Conservation (phyloP, 768 basidiomycete species). For the Amanita rubescens region DNA sequence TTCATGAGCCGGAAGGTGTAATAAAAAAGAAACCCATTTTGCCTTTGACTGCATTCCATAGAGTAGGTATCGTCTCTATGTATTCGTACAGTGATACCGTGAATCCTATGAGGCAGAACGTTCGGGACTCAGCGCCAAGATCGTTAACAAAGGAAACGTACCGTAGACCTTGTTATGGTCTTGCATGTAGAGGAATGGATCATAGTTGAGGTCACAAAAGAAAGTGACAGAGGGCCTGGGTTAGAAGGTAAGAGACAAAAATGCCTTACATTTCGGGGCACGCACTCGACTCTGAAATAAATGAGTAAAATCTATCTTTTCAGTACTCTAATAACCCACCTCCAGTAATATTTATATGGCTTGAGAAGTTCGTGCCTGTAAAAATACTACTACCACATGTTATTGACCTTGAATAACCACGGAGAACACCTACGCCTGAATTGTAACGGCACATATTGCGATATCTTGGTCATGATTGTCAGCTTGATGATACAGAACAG, state of each 20-base stretch:
- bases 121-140: not conserved
- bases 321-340: slow-evolving; percentile 19
- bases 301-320: not conserved
- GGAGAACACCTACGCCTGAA: slow-evolving; percentile 62
- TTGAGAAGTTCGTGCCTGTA: slow-evolving; percentile 77
- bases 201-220: slow-evolving; percentile 82
- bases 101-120: slow-evolving; percentile 46
- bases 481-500: not conserved
- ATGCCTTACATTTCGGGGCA: slow-evolving; percentile 1
- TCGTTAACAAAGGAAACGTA: slow-evolving; percentile 12
- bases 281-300: slow-evolving; percentile 38
- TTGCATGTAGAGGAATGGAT: slow-evolving; percentile 87
- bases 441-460: slow-evolving; percentile 98
- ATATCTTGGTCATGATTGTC: slow-evolving; percentile 35
- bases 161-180: slow-evolving; percentile 83
- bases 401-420: not conserved
- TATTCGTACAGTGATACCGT: slow-evolving; percentile 82
- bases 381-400: slow-evolving; percentile 54
- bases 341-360: slow-evolving; percentile 84
- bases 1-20: not conserved
- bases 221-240: slow-evolving; percentile 75
- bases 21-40: slow-evolving; percentile 5
- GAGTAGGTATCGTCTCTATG: slow-evolving; percentile 74
- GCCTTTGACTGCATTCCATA: slow-evolving; percentile 79
- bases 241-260: slow-evolving; percentile 4